Conservation (phyloP, 2,329 filamentous ascomycete genomes). For the Stromatinia cepivora region DNA sequence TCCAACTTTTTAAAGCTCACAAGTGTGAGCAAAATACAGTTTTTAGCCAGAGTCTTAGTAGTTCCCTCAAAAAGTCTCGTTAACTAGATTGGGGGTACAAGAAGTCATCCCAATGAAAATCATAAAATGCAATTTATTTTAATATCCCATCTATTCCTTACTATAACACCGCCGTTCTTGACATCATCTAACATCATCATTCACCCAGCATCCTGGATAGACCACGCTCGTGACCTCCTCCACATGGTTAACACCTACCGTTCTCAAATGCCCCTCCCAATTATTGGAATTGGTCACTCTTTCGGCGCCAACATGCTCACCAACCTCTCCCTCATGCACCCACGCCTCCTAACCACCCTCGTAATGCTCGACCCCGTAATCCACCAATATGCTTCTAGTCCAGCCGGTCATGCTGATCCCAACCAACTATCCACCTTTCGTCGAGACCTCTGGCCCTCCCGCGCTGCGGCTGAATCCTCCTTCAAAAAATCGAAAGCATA, state of each 20-base stretch:
- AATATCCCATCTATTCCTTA: not conserved
- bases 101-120: not conserved
- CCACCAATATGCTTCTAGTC: conserved; percentile 48
- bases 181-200: conserved; percentile 40
- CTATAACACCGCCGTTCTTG: not conserved
- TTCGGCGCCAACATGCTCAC: conserved; percentile 77
- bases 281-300: conserved; percentile 84
- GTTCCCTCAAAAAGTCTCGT: not conserved
- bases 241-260: conserved; percentile 83
- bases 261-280: conserved; percentile 70
- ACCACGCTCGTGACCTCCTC: conserved; percentile 79
- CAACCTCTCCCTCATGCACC: conserved; percentile 73
- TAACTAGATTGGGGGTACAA: not conserved
- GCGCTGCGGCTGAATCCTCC: conserved; percentile 62
- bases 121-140: not conserved
- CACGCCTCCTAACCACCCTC: conserved; percentile 73
- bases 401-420: conserved; percentile 43
- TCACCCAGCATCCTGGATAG: conserved; percentile 70
- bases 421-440: conserved; percentile 67
- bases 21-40: not conserved
- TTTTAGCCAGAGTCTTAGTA: not conserved
- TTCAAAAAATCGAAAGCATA: conserved; percentile 77
- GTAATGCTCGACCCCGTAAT: conserved; percentile 87
- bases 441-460: conserved; percentile 80
- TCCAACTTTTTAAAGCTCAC: not conserved